Base-by-base conservation (phyloP, 225 moss, liverwort and hornwort genomes). In the Rhytidiadelphus loreus region DNA sequence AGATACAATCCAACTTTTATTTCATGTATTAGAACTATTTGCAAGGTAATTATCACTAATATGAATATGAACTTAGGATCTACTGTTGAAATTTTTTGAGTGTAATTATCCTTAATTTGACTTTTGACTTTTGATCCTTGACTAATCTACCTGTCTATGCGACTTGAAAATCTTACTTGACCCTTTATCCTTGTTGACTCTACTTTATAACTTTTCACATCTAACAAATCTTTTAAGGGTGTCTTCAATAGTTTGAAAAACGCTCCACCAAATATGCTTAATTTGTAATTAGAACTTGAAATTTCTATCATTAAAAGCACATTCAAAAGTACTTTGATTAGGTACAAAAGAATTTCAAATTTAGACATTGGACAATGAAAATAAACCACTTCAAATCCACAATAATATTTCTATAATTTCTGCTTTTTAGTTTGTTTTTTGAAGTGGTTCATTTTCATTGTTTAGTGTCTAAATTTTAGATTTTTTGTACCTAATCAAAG, bases 71-170 rank as follows among this genome's bases (percentile, higher is more conserved):
- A n/a, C n/a, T n/a, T 16, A 43, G 3, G 14, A 43, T 71, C 7
- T 41, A 25, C 20, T 4, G 15, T 25, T 41, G 22, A 6, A 3
- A 66, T n/a, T 21, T n/a, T 70, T 41, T 15, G 8, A 41, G 0
- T 25, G 8, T 25, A 21, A 1, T 43, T 9, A 43, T 71, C 25
- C 5, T 26, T 44, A 22, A n/a, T 11, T 71, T 43, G 43, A 44
- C 2, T 28, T 44, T 44, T 72, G 44, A 26, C 28, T 24, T 16
- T 26, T 73, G 30, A 13, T 9, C 11, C 11, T 46, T 30, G 30
- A 46, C 0, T 44, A 3, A 43, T 71, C 22, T 1, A 1, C 16
- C 6, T 4, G 0, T 28, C 7, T 3, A 14, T 0, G 0, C 2
- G 0, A 16, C 14, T 39, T 39, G 4, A 24, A 39, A 69, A 23